Evolutionary conservation across 345 rosid genomes (phyloP).

Genomic region (Gossypium thurberi): DNA sequence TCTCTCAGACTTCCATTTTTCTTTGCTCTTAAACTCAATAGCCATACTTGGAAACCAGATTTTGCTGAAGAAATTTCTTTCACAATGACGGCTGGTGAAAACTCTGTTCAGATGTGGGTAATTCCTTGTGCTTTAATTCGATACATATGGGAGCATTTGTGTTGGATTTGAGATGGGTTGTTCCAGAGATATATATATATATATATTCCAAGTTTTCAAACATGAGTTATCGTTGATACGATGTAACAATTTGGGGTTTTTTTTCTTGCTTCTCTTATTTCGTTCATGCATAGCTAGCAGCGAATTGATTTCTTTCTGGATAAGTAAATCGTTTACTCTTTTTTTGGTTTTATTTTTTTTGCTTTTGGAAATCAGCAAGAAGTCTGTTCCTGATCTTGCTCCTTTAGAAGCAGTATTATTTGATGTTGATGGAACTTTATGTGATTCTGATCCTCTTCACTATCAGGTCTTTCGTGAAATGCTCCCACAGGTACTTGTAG

Average conservation of each 20-base stretch:
- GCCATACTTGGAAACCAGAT: background rate
- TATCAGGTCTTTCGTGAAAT: constrained; percentile 45
- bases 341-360: background rate
- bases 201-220: background rate
- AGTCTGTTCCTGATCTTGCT: constrained; percentile 47
- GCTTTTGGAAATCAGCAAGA: constrained; percentile 35
- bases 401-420: constrained; percentile 77
- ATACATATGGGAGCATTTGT: background rate
- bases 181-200: background rate
- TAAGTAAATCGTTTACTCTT: background rate
- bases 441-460: constrained; percentile 94
- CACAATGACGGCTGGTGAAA: background rate
- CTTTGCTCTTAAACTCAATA: background rate
- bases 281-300: background rate
- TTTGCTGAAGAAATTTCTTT: background rate
- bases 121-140: background rate
- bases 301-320: too few species aligned
- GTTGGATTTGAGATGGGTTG: background rate
- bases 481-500: constrained; percentile 59
- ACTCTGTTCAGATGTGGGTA: background rate
- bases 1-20: background rate
- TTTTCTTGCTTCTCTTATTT: background rate
- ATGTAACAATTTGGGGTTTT: background rate
- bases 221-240: background rate
- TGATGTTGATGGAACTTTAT: constrained; percentile 92